These are phyloP conservation scores for Tetraselmis striata DNA, from an alignment of 139 green algal genomes.

Conservation along the genomic window DNA sequence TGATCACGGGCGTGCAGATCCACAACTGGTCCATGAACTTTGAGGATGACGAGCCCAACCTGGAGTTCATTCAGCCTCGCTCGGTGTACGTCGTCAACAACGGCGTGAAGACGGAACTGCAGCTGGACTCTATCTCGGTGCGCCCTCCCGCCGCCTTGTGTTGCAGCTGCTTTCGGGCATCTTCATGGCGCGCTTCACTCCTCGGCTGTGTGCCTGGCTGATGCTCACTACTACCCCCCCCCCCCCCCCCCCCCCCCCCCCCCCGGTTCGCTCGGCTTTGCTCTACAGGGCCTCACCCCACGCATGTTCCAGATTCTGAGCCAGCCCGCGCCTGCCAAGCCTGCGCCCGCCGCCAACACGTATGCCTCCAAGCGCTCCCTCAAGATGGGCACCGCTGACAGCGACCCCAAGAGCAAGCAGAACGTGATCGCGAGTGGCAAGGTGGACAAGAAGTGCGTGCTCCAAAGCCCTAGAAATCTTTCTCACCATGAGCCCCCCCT, in stretches of 20 bases:
- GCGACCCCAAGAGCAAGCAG: background rate
- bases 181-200: no score
- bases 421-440: background rate
- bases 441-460: background rate
- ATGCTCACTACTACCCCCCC: no score
- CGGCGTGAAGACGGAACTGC: slow-evolving; percentile 60
- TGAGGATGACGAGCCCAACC: slow-evolving; percentile 35
- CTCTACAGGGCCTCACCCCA: background rate
- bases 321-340: no score
- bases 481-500: no score
- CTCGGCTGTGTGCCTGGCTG: no score
- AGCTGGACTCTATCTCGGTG: slow-evolving; percentile 51
- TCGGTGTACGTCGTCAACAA: slow-evolving; percentile 67
- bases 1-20: slow-evolving; percentile 84
- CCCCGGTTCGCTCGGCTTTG: no score
- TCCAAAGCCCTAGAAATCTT: no score
- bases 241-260: no score
- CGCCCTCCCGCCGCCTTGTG: no score
- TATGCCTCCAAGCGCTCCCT: background rate
- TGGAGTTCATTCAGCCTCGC: slow-evolving; percentile 66
- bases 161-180: no score
- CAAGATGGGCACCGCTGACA: background rate
- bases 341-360: no score
- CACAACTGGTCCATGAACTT: slow-evolving; percentile 67
- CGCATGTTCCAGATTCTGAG: background rate